A percentile compares a stretch with the other conserved stretches of the same genome.
These are phyloP conservation scores for Coleophoma crateriformis DNA, from an alignment of 2,329 filamentous ascomycete genomes.

Conservation along the genomic window DNA sequence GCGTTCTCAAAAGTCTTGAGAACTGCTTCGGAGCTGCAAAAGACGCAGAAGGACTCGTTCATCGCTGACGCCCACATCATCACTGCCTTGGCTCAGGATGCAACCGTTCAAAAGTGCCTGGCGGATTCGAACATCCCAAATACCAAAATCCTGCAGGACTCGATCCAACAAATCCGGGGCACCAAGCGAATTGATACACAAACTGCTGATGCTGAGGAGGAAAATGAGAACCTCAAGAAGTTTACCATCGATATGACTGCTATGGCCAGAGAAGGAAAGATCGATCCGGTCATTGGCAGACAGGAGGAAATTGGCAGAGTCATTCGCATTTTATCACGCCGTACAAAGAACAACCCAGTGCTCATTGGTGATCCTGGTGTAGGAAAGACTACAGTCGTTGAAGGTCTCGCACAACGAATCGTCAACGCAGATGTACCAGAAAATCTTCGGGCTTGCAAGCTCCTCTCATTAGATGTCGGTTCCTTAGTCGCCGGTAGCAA, in stretches of 20 bases:
- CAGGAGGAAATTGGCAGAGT: conserved; percentile 94
- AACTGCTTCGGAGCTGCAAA: conserved; percentile 82
- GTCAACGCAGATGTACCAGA: conserved; percentile 96
- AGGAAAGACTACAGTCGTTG: conserved; percentile 96
- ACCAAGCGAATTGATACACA: conserved; percentile 93
- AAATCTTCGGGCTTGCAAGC: conserved; percentile 87
- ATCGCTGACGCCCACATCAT: conserved; percentile 96
- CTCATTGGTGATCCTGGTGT: conserved; percentile 97
- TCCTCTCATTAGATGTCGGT: conserved; percentile 92
- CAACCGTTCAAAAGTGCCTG: conserved; percentile 65
- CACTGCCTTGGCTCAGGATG: conserved; percentile 74
- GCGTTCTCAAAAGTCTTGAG: conserved; percentile 77
- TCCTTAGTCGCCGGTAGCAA: conserved; percentile 95
- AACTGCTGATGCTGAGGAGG: conserved; percentile 86
- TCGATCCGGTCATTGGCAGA: conserved; percentile 93
- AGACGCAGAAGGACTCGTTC: conserved; percentile 95
- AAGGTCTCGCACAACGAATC: conserved; percentile 90
- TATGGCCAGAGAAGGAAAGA: conserved; percentile 94
- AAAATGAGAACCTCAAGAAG: conserved; percentile 93
- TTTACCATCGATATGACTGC: conserved; percentile 99
- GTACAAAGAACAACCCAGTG: conserved; percentile 98
- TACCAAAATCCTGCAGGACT: conserved; percentile 80
- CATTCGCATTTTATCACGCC: conserved; percentile 82
- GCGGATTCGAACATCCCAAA: conserved; percentile 90
- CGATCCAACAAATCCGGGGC: conserved; percentile 86